Evolutionary conservation across 225 moss, liverwort and hornwort genomes (phyloP).

Genomic region (Bryum argenteum): DNA sequence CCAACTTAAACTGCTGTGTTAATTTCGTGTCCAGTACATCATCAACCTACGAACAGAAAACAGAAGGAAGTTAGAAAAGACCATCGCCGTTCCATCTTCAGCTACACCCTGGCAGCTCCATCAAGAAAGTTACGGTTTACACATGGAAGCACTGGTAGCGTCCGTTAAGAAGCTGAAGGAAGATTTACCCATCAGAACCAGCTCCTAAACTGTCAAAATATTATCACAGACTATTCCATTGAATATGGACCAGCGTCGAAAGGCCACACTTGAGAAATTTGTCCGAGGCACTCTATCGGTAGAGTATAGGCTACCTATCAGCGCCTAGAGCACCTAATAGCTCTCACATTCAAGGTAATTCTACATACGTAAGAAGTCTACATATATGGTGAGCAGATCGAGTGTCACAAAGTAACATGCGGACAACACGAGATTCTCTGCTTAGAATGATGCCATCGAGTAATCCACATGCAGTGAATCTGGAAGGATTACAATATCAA

Average conservation of each 20-base stretch:
- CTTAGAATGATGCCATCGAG: slow-evolving; percentile 1
- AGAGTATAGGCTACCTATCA: slow-evolving; percentile 1
- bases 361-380: background rate
- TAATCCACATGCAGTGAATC: slow-evolving; percentile 12
- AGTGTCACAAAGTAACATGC: background rate
- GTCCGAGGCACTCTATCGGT: background rate
- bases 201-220: background rate
- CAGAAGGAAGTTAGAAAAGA: slow-evolving; percentile 23
- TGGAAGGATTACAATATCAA: background rate
- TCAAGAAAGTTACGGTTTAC: slow-evolving; percentile 11
- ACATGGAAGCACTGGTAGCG: background rate
- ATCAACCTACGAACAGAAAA: slow-evolving; percentile 66
- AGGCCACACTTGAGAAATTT: slow-evolving; percentile 18
- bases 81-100: slow-evolving; percentile 19
- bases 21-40: slow-evolving; percentile 86
- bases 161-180: background rate
- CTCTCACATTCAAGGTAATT: slow-evolving; percentile 1
- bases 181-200: background rate
- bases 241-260: background rate
- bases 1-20: slow-evolving; percentile 71
- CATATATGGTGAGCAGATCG: slow-evolving; percentile 3
- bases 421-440: background rate
- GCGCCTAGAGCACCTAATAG: slow-evolving; percentile 8
- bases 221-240: background rate
- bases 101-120: background rate